Evolutionary conservation across 2,329 filamentous ascomycete species (phyloP).

Genomic region (Monascus ruber): DNA sequence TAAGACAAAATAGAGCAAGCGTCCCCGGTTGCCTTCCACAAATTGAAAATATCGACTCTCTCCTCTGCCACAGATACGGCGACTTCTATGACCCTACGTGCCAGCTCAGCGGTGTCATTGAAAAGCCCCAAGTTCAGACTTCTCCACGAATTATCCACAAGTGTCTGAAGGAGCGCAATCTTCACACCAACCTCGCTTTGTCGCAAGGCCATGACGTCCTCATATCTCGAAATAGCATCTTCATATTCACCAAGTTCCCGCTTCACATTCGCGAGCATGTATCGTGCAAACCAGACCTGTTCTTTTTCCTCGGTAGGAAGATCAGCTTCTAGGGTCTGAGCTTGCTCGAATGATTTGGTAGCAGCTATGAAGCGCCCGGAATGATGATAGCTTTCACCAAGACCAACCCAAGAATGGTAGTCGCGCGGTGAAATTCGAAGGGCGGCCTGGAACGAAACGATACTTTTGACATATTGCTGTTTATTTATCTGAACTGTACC

Average conservation of each 20-base stretch:
- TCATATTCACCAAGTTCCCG: constrained; percentile 86
- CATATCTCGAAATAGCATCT: constrained; percentile 66
- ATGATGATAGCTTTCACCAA: constrained; percentile 95
- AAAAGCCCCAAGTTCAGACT: constrained; percentile 75
- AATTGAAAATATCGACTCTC: constrained; percentile 68
- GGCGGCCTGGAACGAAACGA: constrained; percentile 84
- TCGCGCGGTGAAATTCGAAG: constrained; percentile 72
- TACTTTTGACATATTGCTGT: constrained; percentile 77
- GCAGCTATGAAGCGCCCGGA: constrained; percentile 91
- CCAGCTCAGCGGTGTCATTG: constrained; percentile 65
- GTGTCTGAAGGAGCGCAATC: constrained; percentile 76
- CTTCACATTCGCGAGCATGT: constrained; percentile 92
- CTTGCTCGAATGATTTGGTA: constrained; percentile 78
- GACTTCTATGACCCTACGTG: constrained; percentile 56
- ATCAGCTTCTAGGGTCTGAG: constrained; percentile 60
- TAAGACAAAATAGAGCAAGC: constrained; percentile 74
- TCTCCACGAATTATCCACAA: constrained; percentile 69
- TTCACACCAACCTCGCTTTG: constrained; percentile 73
- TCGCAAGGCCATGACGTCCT: constrained; percentile 55
- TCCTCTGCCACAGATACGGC: constrained; percentile 51
- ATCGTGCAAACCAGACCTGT: constrained; percentile 89
- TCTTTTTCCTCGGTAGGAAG: constrained; percentile 44
- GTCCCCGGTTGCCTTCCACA: constrained; percentile 89
- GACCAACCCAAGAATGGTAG: constrained; percentile 90
- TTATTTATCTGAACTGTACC: constrained; percentile 92